These are phyloP conservation scores for Liriodendron chinense DNA, from an alignment of 164 flowering plant genomes.

Conservation along the genomic window DNA sequence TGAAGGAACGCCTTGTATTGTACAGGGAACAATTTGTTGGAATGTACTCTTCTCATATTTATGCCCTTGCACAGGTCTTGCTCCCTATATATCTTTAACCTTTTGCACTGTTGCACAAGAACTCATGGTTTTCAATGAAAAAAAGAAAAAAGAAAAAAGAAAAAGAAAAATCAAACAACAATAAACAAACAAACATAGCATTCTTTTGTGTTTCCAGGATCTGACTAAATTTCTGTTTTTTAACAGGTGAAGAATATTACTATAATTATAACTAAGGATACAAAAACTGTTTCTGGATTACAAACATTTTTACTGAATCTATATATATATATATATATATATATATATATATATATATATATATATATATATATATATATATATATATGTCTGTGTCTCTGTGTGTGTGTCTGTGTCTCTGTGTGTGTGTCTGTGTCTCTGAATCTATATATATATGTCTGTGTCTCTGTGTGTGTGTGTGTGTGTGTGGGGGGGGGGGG, in stretches of 20 bases:
- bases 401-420: too few species aligned
- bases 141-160: background rate
- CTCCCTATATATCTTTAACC: background rate
- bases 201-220: background rate
- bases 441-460: too few species aligned
- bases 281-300: too few species aligned
- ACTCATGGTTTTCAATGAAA: background rate
- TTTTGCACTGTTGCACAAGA: background rate
- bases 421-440: too few species aligned
- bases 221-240: background rate
- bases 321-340: too few species aligned
- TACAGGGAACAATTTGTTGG: conserved; percentile 50
- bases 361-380: background rate
- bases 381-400: background rate
- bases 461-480: too few species aligned
- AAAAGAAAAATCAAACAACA: background rate
- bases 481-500: too few species aligned
- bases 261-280: background rate
- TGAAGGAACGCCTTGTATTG: conserved; percentile 36
- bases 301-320: too few species aligned
- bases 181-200: background rate
- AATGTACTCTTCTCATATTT: conserved; percentile 45
- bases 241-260: background rate
- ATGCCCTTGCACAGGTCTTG: conserved; percentile 41
- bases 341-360: background rate